phyloP scores from a whole-genome alignment of 441 rosid genomes.

The Viola pubescens region DNA sequence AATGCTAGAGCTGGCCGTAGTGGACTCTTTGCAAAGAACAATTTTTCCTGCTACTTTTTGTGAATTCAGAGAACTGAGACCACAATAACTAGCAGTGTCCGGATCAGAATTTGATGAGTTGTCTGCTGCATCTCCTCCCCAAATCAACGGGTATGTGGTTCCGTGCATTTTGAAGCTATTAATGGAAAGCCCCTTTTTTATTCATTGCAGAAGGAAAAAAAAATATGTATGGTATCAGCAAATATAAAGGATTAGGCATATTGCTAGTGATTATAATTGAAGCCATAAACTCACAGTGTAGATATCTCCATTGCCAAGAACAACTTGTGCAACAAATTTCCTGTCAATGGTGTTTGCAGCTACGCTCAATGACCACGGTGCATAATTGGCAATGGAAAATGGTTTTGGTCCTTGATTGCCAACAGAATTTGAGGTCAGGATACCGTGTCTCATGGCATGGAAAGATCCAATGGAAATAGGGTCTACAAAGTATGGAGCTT shows the following conservation, averaged over 20 bases:
- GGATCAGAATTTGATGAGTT: constrained; percentile 26
- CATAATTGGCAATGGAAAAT: constrained; percentile 42
- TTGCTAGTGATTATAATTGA: not conserved
- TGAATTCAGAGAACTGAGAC: constrained; percentile 25
- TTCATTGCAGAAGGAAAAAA: not conserved
- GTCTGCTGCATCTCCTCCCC: constrained; percentile 47
- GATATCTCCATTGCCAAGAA: constrained; percentile 51
- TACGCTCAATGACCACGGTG: constrained; percentile 70
- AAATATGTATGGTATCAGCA: constrained; percentile 10
- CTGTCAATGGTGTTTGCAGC: constrained; percentile 64
- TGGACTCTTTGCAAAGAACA: constrained; percentile 40
- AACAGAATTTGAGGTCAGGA: constrained; percentile 59
- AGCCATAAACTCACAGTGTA: constrained; percentile 34
- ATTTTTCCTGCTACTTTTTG: constrained; percentile 44
- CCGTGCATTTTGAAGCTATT: constrained; percentile 31
- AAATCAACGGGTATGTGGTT: constrained; percentile 28
- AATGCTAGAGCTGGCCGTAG: constrained; percentile 16
- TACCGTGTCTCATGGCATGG: constrained; percentile 42
- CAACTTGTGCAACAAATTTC: constrained; percentile 52
- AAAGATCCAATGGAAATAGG: constrained; percentile 60
- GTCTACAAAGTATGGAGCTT: constrained; percentile 39
- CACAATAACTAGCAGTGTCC: constrained; percentile 23
- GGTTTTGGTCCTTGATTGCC: constrained; percentile 66
- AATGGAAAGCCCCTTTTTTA: constrained; percentile 35
- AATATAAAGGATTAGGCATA: too few species aligned